These are phyloP conservation scores for Trametes cubensis DNA, from an alignment of 768 basidiomycete species.

Conservation along the genomic window DNA sequence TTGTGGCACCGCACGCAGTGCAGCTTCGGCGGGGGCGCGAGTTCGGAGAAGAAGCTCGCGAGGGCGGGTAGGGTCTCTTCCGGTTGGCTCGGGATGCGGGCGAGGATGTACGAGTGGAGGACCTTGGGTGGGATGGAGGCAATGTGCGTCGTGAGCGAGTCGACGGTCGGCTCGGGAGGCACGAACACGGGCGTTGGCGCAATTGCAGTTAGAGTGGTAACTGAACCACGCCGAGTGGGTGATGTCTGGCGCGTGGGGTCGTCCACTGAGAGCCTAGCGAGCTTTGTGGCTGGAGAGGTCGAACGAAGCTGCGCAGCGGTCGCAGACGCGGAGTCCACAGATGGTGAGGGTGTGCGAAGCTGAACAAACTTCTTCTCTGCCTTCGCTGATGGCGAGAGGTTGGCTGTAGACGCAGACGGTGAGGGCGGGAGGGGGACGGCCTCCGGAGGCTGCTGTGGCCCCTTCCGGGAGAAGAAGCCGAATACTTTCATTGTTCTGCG, in stretches of 20 bases:
- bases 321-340: conserved; percentile 40
- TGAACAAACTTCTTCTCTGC: conserved; percentile 34
- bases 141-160: conserved; percentile 52
- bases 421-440: conserved; percentile 23
- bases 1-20: conserved; percentile 81
- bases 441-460: conserved; percentile 21
- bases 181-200: conserved; percentile 29
- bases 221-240: conserved; percentile 28
- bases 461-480: conserved; percentile 31
- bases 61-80: conserved; percentile 49
- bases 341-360: conserved; percentile 59
- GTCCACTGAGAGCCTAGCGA: conserved; percentile 32
- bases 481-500: conserved; percentile 30
- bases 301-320: conserved; percentile 27
- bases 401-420: conserved; percentile 20
- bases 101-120: conserved; percentile 62
- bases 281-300: conserved; percentile 29
- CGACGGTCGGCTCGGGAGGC: conserved; percentile 38
- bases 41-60: conserved; percentile 59
- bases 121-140: conserved; percentile 65
- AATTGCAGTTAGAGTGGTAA: conserved; percentile 23
- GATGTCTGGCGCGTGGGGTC: conserved; percentile 40
- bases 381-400: conserved; percentile 13
- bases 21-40: conserved; percentile 65
- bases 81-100: conserved; percentile 46